A percentile compares a stretch with the other conserved stretches of the same genome.
Evolutionary conservation across 345 rosid genomes (phyloP).

Genomic region (Boechera divaricarpa): DNA sequence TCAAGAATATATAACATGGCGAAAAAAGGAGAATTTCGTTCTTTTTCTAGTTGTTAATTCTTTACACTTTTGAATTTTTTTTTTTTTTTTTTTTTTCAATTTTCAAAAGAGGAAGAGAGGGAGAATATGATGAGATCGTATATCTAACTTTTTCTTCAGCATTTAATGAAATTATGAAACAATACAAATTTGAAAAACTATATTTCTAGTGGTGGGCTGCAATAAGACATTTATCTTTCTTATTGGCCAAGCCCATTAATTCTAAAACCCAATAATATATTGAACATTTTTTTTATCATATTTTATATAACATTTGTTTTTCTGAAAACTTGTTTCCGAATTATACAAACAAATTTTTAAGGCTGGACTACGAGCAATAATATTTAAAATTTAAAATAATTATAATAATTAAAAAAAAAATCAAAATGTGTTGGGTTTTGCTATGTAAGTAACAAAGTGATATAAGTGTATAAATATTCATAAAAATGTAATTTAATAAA

Average conservation of each 20-base stretch:
- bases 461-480: not conserved
- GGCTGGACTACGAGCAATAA: not conserved
- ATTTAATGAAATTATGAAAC: not conserved
- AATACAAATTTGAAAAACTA: not conserved
- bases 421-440: not conserved
- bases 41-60: not conserved
- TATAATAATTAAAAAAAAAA: not conserved
- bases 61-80: not conserved
- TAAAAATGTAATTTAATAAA: not conserved
- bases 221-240: not conserved
- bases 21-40: not conserved
- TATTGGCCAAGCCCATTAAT: not conserved
- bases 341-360: not conserved
- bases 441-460: not conserved
- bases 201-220: not conserved
- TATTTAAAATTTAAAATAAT: not conserved
- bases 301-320: not conserved
- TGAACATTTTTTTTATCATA: not conserved
- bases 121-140: not conserved
- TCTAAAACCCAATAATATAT: not conserved
- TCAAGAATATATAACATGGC: not conserved
- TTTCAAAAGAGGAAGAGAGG: slow-evolving; percentile 12
- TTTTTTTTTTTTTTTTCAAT: not conserved
- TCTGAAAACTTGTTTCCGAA: not conserved
- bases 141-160: slow-evolving; percentile 13